These are phyloP conservation scores for Trametes polyzona DNA, from an alignment of 1,284 basidiomycete genomes.

Conservation along the genomic window DNA sequence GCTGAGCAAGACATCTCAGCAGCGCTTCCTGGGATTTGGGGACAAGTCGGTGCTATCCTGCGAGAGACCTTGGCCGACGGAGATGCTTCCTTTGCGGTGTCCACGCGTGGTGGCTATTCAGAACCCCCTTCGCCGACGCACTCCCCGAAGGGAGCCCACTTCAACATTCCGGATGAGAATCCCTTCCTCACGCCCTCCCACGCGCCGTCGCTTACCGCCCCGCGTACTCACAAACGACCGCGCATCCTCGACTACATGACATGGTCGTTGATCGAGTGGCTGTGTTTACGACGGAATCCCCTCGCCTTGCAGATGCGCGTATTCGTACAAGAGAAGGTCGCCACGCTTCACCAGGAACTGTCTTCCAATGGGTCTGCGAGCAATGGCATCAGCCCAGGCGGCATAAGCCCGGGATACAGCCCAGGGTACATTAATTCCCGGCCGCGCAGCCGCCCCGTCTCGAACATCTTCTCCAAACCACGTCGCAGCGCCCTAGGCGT, in stretches of 20 bases:
- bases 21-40: constrained; percentile 62
- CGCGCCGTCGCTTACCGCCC: constrained; percentile 20
- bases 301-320: constrained; percentile 67
- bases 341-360: constrained; percentile 53
- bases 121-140: constrained; percentile 49
- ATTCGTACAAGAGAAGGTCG: constrained; percentile 64
- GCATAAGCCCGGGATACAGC: constrained; percentile 12
- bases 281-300: constrained; percentile 66
- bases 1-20: constrained; percentile 63
- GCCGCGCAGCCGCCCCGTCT: constrained; percentile 44
- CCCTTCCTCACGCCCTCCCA: constrained; percentile 33
- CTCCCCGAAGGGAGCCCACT: constrained; percentile 43
- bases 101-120: constrained; percentile 40
- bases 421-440: constrained; percentile 32
- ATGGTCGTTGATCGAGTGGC: constrained; percentile 75
- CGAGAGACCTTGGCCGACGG: constrained; percentile 57
- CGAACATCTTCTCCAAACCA: constrained; percentile 50
- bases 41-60: constrained; percentile 55
- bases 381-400: background rate
- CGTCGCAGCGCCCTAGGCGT: constrained; percentile 42
- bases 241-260: constrained; percentile 72
- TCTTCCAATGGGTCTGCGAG: constrained; percentile 27
- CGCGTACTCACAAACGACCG: constrained; percentile 42
- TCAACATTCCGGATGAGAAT: constrained; percentile 27
- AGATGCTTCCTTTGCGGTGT: constrained; percentile 57